A percentile compares a stretch with the other conserved stretches of the same genome.
Evolutionary conservation across 768 basidiomycete genomes (phyloP).

Genomic region (Suillus paluster): DNA sequence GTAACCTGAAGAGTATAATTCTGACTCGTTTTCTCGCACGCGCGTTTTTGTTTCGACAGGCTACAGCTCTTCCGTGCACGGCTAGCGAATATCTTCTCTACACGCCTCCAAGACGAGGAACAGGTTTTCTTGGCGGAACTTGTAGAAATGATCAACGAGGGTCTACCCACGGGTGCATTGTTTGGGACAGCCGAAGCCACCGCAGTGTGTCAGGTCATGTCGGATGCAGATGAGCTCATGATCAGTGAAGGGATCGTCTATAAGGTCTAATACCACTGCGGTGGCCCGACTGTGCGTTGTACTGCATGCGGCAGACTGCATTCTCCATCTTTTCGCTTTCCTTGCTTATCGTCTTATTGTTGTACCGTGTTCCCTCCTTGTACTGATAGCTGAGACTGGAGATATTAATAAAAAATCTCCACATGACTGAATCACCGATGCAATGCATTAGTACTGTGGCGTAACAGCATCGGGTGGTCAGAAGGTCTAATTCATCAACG

Average conservation of each 20-base stretch:
- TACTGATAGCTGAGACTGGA: background rate
- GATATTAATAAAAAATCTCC: background rate
- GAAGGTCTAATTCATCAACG: background rate
- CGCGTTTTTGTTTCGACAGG: slow-evolving; percentile 42
- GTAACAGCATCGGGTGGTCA: background rate
- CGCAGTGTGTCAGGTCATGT: slow-evolving; percentile 74
- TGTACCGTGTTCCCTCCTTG: slow-evolving; percentile 10
- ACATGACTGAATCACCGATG: background rate
- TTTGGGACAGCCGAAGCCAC: slow-evolving; percentile 87
- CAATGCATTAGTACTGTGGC: background rate
- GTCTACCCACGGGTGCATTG: slow-evolving; percentile 64
- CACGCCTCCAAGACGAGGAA: slow-evolving; percentile 74
- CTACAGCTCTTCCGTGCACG: slow-evolving; percentile 80
- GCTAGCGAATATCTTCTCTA: slow-evolving; percentile 72
- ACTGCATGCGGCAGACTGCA: background rate
- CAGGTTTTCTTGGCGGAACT: slow-evolving; percentile 72
- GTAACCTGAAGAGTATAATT: slow-evolving; percentile 5
- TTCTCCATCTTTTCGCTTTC: slow-evolving; percentile 2
- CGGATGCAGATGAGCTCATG: slow-evolving; percentile 76
- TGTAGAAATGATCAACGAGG: slow-evolving; percentile 76
- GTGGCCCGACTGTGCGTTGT: background rate
- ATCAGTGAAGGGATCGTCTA: slow-evolving; percentile 86
- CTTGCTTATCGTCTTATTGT: slow-evolving; percentile 10
- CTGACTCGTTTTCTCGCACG: slow-evolving; percentile 3
- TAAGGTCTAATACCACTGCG: slow-evolving; percentile 57